Conservation (phyloP, 2,329 filamentous ascomycete genomes). For the Zelopaecilomyces penicillatus region DNA sequence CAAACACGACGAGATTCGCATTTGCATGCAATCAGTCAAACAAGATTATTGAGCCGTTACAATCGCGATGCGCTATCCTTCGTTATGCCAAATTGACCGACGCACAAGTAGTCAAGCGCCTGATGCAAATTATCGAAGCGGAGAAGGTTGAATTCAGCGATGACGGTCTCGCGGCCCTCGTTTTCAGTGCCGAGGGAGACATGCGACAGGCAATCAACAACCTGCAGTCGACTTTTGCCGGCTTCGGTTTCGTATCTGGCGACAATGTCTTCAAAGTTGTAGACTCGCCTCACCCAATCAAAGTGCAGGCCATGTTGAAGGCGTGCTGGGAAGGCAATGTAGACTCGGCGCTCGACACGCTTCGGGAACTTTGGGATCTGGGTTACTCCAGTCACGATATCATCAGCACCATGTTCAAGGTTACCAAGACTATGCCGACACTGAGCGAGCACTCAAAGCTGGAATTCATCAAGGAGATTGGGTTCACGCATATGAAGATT, state of each 20-base stretch:
- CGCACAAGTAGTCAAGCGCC: conserved; percentile 79
- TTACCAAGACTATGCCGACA: conserved; percentile 90
- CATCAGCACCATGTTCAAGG: conserved; percentile 97
- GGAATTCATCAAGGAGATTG: conserved; percentile 97
- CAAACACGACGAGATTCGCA: conserved; percentile 88
- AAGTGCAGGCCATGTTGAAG: conserved; percentile 98
- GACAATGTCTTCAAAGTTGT: conserved; percentile 98
- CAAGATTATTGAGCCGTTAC: conserved; percentile 98
- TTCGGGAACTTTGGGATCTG: conserved; percentile 88
- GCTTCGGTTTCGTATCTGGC: conserved; percentile 93
- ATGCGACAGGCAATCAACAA: conserved; percentile 99
- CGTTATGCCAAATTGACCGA: conserved; percentile 90
- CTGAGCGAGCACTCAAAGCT: conserved; percentile 91
- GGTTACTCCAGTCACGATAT: conserved; percentile 99
- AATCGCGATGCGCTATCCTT: conserved; percentile 92
- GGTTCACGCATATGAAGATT: conserved; percentile 98
- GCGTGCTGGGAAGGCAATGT: conserved; percentile 89
- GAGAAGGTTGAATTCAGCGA: conserved; percentile 88
- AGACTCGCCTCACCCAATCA: conserved; percentile 93
- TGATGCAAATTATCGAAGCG: conserved; percentile 87
- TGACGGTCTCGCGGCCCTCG: conserved; percentile 87
- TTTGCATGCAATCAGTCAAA: conserved; percentile 99
- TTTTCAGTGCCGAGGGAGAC: conserved; percentile 95
- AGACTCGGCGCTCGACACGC: conserved; percentile 72
- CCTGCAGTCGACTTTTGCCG: conserved; percentile 83